Base-by-base conservation (phyloP, 257 asterid genomes). In the Scutellaria minor region DNA sequence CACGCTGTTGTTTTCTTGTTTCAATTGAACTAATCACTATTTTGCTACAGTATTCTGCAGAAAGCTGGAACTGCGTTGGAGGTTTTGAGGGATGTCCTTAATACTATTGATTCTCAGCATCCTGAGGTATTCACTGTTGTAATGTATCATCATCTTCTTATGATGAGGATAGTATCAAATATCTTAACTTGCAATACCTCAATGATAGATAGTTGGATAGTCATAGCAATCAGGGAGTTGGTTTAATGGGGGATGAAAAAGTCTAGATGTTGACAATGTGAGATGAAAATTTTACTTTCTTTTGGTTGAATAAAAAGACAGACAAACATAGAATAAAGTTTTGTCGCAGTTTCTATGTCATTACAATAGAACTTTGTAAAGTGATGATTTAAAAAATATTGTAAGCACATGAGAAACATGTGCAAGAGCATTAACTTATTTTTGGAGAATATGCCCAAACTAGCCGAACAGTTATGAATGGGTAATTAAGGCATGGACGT, bases 61-160 rank as follows among this genome's bases (percentile, higher is more conserved):
- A 95, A 92, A 83, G 99, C 99, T 54, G 88, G 83, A 68, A 86
- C 96, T 46, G 92, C 98, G 11, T 64, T 92, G 78, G 99, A 95
- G 85, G 96, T 95, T 52, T 75, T 95, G 83, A 84, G 88, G 82
- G 99, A 95, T 56, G 99, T 95, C 58, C 95, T 95, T 71, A 87
- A 83, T 74, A 79, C 92, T 60, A 83, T 92, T 42, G 90, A 90
- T 78, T 69, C 84, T 64, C 95, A 84, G 76, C 82, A 79, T 75
- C 86, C 96, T 40, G 89, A 91, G 97, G 98, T 93, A 89, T 61
- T 70, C 37, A 42, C 74, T 66, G 18, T 57, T 73, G 18, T 47
- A 39, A 48, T 57, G 18, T 62, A 18, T 72, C 53, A 18, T 72
- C 53, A 52, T 64, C 55, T 53, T 66, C 41, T 68, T 42, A 54